Evolutionary conservation across 2,329 filamentous ascomycete species (phyloP).

Genomic region (Balansia obtecta): DNA sequence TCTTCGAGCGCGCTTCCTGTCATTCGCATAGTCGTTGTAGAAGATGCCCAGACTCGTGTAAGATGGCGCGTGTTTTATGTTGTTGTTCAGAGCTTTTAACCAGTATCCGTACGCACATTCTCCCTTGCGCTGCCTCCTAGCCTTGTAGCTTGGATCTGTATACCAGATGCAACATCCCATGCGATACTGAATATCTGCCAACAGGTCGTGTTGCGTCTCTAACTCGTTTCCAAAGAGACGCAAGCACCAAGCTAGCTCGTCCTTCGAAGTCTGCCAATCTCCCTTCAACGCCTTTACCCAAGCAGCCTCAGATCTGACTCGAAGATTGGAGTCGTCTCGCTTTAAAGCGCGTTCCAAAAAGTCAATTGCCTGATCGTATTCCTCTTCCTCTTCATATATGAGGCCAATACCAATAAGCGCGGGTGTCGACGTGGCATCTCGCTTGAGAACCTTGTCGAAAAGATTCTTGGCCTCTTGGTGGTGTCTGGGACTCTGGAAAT

Average conservation of each 20-base stretch:
- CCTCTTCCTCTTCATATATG: slow-evolving; percentile 86
- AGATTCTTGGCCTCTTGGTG: slow-evolving; percentile 79
- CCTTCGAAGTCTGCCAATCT: slow-evolving; percentile 54
- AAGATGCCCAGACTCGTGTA: slow-evolving; percentile 87
- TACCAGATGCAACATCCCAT: slow-evolving; percentile 84
- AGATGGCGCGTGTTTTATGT: slow-evolving; percentile 77
- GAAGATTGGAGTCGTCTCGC: slow-evolving; percentile 61
- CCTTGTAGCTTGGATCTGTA: slow-evolving; percentile 57
- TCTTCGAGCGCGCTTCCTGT: slow-evolving; percentile 73
- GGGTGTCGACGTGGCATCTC: slow-evolving; percentile 63
- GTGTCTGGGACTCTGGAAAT: slow-evolving; percentile 79
- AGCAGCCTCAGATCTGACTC: slow-evolving; percentile 73
- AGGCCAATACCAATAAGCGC: slow-evolving; percentile 84
- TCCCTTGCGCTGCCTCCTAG: slow-evolving; percentile 67
- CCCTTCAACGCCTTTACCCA: slow-evolving; percentile 85
- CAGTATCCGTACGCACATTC: slow-evolving; percentile 64
- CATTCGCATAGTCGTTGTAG: slow-evolving; percentile 82
- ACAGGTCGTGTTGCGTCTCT: slow-evolving; percentile 49
- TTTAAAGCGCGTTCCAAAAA: slow-evolving; percentile 67
- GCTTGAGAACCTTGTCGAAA: slow-evolving; percentile 68
- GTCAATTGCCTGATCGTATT: slow-evolving; percentile 68
- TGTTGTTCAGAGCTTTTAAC: slow-evolving; percentile 70
- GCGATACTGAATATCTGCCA: slow-evolving; percentile 76
- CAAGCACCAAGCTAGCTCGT: slow-evolving; percentile 60
- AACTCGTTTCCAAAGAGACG: slow-evolving; percentile 50